Conservation (phyloP, 1,139 yeast species). For the Blastobotrys ciferrii region DNA sequence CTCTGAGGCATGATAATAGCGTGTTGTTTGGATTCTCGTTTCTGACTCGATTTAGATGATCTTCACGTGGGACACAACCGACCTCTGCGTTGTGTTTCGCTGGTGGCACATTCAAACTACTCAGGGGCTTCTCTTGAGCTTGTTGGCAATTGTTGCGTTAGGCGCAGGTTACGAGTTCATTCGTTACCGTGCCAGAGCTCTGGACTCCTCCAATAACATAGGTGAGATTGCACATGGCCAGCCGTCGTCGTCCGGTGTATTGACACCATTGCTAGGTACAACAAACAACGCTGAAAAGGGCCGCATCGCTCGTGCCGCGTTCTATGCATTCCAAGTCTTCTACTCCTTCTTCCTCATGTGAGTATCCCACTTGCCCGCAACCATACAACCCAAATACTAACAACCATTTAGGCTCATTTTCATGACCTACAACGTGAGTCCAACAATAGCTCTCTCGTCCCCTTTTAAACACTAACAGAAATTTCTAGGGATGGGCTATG, state of each 20-base stretch:
- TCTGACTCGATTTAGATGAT: constrained; percentile 49
- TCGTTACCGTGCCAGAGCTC: constrained; percentile 32
- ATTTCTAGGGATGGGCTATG: constrained; percentile 67
- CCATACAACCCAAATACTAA: not conserved
- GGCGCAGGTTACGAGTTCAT: constrained; percentile 63
- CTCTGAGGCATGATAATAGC: not conserved
- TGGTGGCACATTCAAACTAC: constrained; percentile 75
- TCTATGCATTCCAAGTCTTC: constrained; percentile 72
- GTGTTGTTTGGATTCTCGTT: not conserved
- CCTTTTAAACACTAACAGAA: not conserved
- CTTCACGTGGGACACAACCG: constrained; percentile 77
- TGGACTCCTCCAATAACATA: constrained; percentile 9
- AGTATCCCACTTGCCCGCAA: constrained; percentile 17
- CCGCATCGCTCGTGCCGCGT: constrained; percentile 32
- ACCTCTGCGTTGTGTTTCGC: constrained; percentile 66
- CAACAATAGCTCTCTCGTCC: not conserved
- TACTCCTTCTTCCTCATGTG: constrained; percentile 73
- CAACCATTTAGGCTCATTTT: constrained; percentile 48
- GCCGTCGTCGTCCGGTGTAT: not conserved
- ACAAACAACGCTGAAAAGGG: not conserved
- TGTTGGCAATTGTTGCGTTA: constrained; percentile 49
- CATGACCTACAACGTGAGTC: constrained; percentile 65
- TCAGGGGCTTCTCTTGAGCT: constrained; percentile 52
- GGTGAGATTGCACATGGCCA: constrained; percentile 10
- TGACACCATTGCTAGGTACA: constrained; percentile 7